These are phyloP conservation scores for Venturia asperata DNA, from an alignment of 2,329 filamentous ascomycete genomes.

Conservation along the genomic window DNA sequence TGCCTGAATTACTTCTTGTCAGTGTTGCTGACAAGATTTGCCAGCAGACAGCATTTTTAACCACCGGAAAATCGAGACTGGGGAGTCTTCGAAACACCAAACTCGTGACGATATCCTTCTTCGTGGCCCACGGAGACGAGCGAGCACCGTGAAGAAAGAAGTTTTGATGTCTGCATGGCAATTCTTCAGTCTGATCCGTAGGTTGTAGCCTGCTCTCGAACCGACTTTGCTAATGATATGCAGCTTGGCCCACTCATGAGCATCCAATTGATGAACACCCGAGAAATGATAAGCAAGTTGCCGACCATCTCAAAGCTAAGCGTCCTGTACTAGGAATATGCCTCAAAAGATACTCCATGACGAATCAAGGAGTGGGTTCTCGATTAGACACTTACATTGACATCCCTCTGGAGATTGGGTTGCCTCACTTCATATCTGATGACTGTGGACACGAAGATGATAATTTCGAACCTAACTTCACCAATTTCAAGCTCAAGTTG, in stretches of 20 bases:
- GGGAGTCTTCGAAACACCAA: constrained; percentile 40
- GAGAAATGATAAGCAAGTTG: constrained; percentile 68
- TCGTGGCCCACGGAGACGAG: constrained; percentile 24
- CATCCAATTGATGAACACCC: constrained; percentile 47
- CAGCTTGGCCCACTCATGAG: constrained; percentile 79
- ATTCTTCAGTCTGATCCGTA: constrained; percentile 88
- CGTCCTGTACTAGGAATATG: constrained; percentile 87
- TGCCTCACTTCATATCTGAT: constrained; percentile 86
- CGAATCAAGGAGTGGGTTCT: constrained; percentile 58
- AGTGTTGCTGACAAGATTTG: constrained; percentile 29
- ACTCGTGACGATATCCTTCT: constrained; percentile 31
- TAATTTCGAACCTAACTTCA: constrained; percentile 51
- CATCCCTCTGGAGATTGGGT: constrained; percentile 73
- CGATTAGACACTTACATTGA: constrained; percentile 80
- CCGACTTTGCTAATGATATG: constrained; percentile 3
- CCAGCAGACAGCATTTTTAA: constrained; percentile 46
- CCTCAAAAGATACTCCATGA: constrained; percentile 80
- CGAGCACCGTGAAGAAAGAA: constrained; percentile 56
- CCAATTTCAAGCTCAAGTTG: constrained; percentile 88
- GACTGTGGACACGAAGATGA: constrained; percentile 57
- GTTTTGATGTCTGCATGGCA: constrained; percentile 96
- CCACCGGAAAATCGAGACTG: constrained; percentile 34
- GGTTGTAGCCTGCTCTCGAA: constrained; percentile 36
- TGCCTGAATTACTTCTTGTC: neutral
- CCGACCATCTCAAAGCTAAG: constrained; percentile 74